Evolutionary conservation across 1,284 basidiomycete species (phyloP).

Genomic region (Heterobasidion annosum): DNA sequence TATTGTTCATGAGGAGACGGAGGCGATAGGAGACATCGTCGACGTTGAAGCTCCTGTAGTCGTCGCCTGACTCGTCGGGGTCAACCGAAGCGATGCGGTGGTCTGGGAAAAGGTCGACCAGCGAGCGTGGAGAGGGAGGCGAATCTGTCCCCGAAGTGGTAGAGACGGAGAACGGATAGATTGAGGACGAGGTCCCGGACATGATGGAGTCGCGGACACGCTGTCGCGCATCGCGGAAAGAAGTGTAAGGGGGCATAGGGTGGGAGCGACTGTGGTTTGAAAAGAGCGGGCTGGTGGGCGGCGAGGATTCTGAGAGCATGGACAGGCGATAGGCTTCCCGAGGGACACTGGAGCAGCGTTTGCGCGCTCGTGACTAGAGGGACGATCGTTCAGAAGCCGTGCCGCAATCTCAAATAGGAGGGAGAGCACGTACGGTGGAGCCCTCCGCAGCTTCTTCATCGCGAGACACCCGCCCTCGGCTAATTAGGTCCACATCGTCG

Average conservation of each 20-base stretch:
- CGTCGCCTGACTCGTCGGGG: constrained; percentile 24
- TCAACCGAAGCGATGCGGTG: constrained; percentile 37
- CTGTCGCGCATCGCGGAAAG: constrained; percentile 13
- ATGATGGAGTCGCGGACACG: constrained; percentile 38
- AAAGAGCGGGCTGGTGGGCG: constrained; percentile 25
- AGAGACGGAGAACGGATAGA: constrained; percentile 62
- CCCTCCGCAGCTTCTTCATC: constrained; percentile 7
- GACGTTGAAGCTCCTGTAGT: constrained; percentile 49
- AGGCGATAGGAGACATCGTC: constrained; percentile 79
- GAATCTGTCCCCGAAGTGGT: constrained; percentile 47
- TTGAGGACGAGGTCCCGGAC: constrained; percentile 59
- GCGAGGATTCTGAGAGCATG: constrained; percentile 23
- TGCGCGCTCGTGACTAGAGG: constrained; percentile 15
- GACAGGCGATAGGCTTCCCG: constrained; percentile 22
- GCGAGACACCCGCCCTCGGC: background rate
- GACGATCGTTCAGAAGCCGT: background rate
- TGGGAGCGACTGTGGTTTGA: constrained; percentile 18
- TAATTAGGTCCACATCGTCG: constrained; percentile 1
- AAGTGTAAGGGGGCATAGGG: constrained; percentile 16
- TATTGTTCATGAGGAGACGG: constrained; percentile 72
- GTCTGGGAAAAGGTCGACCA: constrained; percentile 33
- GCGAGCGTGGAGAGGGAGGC: constrained; percentile 46
- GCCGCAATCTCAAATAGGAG: background rate
- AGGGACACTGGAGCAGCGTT: constrained; percentile 27
- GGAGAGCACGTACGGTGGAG: background rate